Conservation (phyloP, 1,139 yeast genomes). For the Kodamaea suecica region DNA sequence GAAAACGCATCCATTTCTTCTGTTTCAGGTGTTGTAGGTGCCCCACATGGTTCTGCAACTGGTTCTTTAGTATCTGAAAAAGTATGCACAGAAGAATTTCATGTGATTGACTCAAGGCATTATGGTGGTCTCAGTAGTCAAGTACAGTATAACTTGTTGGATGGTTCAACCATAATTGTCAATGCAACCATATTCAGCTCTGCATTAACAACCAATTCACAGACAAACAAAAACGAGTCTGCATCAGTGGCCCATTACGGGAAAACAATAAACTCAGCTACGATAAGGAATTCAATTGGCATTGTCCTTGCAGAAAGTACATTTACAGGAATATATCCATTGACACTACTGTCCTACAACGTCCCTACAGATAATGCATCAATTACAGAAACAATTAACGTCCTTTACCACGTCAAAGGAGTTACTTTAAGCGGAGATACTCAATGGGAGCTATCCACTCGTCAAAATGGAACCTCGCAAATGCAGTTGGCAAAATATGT, state of each 20-base stretch:
- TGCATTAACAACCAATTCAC: constrained; percentile 5
- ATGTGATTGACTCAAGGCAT: background rate
- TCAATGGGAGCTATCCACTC: background rate
- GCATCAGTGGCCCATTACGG: constrained; percentile 7
- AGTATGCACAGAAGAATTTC: constrained; percentile 1
- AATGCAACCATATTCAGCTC: background rate
- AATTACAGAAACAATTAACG: constrained; percentile 3
- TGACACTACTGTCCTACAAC: background rate
- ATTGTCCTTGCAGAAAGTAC: background rate
- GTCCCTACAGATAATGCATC: constrained; percentile 1
- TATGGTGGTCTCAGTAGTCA: background rate
- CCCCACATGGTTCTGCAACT: constrained; percentile 19
- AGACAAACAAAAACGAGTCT: constrained; percentile 1
- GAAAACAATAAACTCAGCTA: constrained; percentile 2
- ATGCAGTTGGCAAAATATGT: constrained; percentile 1
- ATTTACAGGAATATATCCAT: constrained; percentile 4
- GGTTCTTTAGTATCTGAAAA: constrained; percentile 38
- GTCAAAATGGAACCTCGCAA: constrained; percentile 3
- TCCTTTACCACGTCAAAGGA: constrained; percentile 4
- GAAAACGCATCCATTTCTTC: constrained; percentile 31
- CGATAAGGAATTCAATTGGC: background rate
- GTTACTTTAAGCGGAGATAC: constrained; percentile 1
- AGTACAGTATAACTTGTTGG: background rate
- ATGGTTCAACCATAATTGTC: constrained; percentile 1
- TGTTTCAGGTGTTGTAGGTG: constrained; percentile 18